Evolutionary conservation across 2,329 filamentous ascomycete species (phyloP).

Genomic region (Fusarium buharicum): DNA sequence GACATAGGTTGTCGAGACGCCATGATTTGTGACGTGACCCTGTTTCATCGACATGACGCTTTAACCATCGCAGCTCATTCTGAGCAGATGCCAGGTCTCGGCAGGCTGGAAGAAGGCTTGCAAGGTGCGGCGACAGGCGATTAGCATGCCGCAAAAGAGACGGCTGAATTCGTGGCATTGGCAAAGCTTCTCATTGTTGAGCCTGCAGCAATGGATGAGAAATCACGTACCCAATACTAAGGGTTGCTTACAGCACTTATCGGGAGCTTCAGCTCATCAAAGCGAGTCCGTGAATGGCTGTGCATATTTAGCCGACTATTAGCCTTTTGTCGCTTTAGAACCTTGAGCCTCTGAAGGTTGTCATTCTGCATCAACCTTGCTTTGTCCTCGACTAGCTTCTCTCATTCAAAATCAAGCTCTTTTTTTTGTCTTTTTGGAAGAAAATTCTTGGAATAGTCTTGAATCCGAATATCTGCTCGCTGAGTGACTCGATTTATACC

Average conservation of each 20-base stretch:
- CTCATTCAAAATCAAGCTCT: neutral
- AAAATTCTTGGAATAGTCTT: neutral
- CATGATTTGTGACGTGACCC: constrained; percentile 16
- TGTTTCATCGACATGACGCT: constrained; percentile 62
- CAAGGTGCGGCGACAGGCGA: constrained; percentile 64
- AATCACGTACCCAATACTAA: neutral
- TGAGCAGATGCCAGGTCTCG: constrained; percentile 70
- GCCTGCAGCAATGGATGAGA: constrained; percentile 1
- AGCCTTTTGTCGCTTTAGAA: constrained; percentile 39
- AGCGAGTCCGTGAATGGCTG: constrained; percentile 1
- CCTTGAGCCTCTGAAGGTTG: constrained; percentile 23
- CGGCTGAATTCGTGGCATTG: constrained; percentile 73
- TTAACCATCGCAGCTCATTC: constrained; percentile 79
- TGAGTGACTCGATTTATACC: neutral
- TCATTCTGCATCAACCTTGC: constrained; percentile 21
- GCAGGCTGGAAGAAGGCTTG: constrained; percentile 71
- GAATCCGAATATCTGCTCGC: neutral
- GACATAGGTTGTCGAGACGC: constrained; percentile 57
- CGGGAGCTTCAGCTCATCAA: neutral
- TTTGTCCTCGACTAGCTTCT: constrained; percentile 27
- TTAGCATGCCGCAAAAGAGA: constrained; percentile 65
- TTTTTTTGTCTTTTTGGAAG: constrained; percentile 16
- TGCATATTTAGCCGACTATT: constrained; percentile 46
- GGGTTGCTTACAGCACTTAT: neutral
- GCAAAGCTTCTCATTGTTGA: constrained; percentile 23